These are phyloP conservation scores for Zea mays DNA, from an alignment of 176 grass and related monocot species.

Conservation along the genomic window Zm-B73-REFERENCE-NAM-5.0 NC_050103.1:11381501-11382000, in stretches of 20 bases:
- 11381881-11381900: conserved; percentile 96
- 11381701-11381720: conserved; percentile 7
- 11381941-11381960: background rate
- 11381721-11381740: background rate
- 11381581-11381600: conserved; percentile 26
- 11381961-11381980: background rate
- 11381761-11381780: conserved; percentile 22
- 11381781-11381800: conserved; percentile 65
- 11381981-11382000: background rate
- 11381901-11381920: conserved; percentile 66
- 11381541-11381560: conserved; percentile 86
- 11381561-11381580: conserved; percentile 81
- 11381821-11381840: conserved; percentile 87
- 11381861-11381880: conserved; percentile 63
- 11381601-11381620: conserved; percentile 27
- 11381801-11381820: conserved; percentile 86
- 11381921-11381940: conserved; percentile 61
- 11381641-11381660: background rate
- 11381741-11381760: background rate
- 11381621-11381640: conserved; percentile 16
- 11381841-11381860: conserved; percentile 66
- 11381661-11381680: conserved; percentile 2
- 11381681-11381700: background rate
- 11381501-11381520: conserved; percentile 92
- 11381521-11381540: conserved; percentile 68